Conservation (phyloP, 192 early-diverging fungal species). For the Glomus cerebriforme region DNA sequence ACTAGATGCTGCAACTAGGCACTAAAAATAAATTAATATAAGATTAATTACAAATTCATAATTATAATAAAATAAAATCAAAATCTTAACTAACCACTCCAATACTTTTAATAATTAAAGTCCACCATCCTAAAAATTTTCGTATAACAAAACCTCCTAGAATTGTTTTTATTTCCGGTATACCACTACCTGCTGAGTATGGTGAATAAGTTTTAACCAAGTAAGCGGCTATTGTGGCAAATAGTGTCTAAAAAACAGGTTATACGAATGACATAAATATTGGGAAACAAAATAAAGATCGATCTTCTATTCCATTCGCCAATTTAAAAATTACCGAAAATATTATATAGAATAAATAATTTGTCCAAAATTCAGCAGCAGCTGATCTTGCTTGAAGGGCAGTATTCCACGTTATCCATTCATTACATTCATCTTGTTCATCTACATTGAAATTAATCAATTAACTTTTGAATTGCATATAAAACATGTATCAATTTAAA, state of each 20-base stretch:
- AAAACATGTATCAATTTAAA: not conserved
- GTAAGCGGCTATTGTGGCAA: slow-evolving; percentile 43
- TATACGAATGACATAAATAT: not conserved
- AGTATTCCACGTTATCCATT: slow-evolving; percentile 47
- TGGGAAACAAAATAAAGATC: not conserved
- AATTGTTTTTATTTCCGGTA: slow-evolving; percentile 95
- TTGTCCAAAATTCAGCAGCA: slow-evolving; percentile 37
- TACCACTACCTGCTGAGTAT: slow-evolving; percentile 93
- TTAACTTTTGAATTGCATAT: not conserved
- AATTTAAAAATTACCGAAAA: slow-evolving; percentile 37
- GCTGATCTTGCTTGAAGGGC: slow-evolving; percentile 24
- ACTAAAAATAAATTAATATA: slow-evolving; percentile 40
- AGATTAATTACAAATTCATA: not conserved
- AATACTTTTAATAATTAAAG: slow-evolving; percentile 86
- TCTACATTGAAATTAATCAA: slow-evolving; percentile 4
- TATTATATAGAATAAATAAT: slow-evolving; percentile 49
- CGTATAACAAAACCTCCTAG: slow-evolving; percentile 93
- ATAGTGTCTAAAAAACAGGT: slow-evolving; percentile 29
- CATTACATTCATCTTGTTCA: slow-evolving; percentile 36
- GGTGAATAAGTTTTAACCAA: slow-evolving; percentile 65
- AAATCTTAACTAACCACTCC: slow-evolving; percentile 83
- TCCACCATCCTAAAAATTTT: slow-evolving; percentile 87
- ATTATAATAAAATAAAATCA: too few relatives aligned
- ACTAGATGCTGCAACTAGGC: slow-evolving; percentile 80
- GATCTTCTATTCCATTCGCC: not conserved